Evolutionary conservation across 1,284 basidiomycete genomes (phyloP), one percentile per base, ranked within the genome.

Genomic region (Sphaerobolus stellatus): DNA sequence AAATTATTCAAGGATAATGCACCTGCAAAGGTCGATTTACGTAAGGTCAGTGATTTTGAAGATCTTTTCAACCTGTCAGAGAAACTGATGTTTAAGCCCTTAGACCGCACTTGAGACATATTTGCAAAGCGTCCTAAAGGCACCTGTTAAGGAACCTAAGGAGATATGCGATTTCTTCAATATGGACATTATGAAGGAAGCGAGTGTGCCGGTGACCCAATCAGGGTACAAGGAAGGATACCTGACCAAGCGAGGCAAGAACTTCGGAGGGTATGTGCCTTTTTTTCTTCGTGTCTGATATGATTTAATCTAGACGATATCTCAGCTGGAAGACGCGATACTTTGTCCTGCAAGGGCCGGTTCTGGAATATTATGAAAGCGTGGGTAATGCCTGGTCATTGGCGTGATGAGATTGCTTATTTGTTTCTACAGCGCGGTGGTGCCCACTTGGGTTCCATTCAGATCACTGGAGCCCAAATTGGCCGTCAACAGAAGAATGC

Each of bases 1-100:
- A 89, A 87, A 69, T 76, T 97, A 8, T 98, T 96, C 89, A 95
- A 87, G 69, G 96, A 98, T 72, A 93, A 97, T 70, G 95, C 95
- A 2, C 95, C 96, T 11, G 92, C 92, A 51, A 95, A 92, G 73
- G 92, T 95, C 34, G 96, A 98, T 75, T 92, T 95, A 68, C 77
- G 94, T 61, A 97, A 96, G 78, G 90, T 90, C 63, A 62, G 82
- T 73, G 31, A 44, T 22, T 25, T 16, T 27, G 9, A n/a, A 20
- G 16, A 25, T 30, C 2, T 54, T 5, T 24, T 36, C 28, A 16
- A 20, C 50, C 49, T 54, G 51, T 45, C 43, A 40, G 22, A n/a
- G n/a, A n/a, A n/a, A n/a, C 52, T 60, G n/a, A 38, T 59, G 48
- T 28, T 20, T 60, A 43, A 33, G 36, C 52, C 2, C 18, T 14